Percentiles rank a stretch among this genome's conserved stretches.
These are phyloP conservation scores for Trifolium repens DNA, from an alignment of 306 rosid genomes.

Conservation along the genomic window DNA sequence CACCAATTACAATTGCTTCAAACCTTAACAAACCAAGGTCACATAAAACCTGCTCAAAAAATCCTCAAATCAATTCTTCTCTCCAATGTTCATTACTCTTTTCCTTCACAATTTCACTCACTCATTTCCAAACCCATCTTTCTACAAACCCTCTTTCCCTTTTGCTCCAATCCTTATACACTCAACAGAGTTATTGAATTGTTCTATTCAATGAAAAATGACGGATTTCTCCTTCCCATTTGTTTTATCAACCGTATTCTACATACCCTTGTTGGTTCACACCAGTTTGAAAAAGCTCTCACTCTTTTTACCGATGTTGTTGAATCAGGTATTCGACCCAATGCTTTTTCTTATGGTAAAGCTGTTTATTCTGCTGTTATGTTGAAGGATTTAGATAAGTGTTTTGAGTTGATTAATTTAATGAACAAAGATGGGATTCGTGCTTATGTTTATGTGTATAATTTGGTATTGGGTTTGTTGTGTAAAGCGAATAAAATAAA, in stretches of 20 bases:
- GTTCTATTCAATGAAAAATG: conserved; percentile 57
- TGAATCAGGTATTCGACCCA: conserved; percentile 58
- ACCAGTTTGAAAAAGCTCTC: conserved; percentile 48
- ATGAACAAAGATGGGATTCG: conserved; percentile 56
- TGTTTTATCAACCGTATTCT: conserved; percentile 55
- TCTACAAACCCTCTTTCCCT: conserved; percentile 55
- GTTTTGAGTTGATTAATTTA: conserved; percentile 44
- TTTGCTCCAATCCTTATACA: conserved; percentile 55
- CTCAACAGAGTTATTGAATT: conserved; percentile 51
- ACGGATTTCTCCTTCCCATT: conserved; percentile 53
- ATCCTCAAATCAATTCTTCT: conserved; percentile 55
- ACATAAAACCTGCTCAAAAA: conserved; percentile 45
- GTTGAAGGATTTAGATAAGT: conserved; percentile 56
- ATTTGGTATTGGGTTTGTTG: conserved; percentile 60
- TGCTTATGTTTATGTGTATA: conserved; percentile 62
- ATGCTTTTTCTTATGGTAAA: conserved; percentile 56
- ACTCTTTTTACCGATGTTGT: conserved; percentile 54
- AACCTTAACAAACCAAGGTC: conserved; percentile 54
- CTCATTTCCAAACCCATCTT: conserved; percentile 55
- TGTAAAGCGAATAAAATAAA: conserved; percentile 56
- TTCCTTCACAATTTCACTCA: conserved; percentile 56
- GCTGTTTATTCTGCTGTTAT: conserved; percentile 68
- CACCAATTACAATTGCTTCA: conserved; percentile 45
- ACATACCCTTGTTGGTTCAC: conserved; percentile 47
- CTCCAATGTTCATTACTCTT: neutral